Base-by-base conservation (phyloP, 2,329 filamentous ascomycete genomes). In the Cylindrodendrum hubeiense region DNA sequence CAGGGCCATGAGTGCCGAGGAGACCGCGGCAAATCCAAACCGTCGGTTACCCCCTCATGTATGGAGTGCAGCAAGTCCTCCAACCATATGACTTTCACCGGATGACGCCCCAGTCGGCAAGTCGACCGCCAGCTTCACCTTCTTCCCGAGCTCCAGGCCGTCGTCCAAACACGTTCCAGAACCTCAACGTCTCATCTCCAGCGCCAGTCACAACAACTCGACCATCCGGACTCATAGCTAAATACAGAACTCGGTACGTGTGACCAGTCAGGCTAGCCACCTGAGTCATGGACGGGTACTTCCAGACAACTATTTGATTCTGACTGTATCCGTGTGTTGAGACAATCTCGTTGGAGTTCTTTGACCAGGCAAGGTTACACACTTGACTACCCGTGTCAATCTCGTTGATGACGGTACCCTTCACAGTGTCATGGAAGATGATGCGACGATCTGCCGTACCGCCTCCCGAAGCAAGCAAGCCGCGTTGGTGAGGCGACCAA, bases 301-400 rank as follows among this genome's bases (percentile, higher is more conserved):
- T 99, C 96, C 96, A 99, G 60, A 99, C 94, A 39, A 98, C 95
- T 74, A 99, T 98, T 79, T 98, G 96, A 78, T 99, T 98, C 77
- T 99, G 96, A 72, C 92, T 95, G 82, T 98, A 99, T 7, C 96
- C 96, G 77, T 99, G 96, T 1, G 96, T 99, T 54, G 92, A 95
- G 59, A 99, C 95, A 63, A 99, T 94, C 80, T 99, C 96, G 78
- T 98, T 97, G 8, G 94, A 97, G 79, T 98, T 97, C 77, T 97
- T 97, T 19, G 92, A 96, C 95, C 97, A 99, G 4, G 95, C 93
- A 46, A 99, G 85, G 76, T 99, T 99, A 82, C 96, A 99, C n/a
- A 99, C 96, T 79, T 99, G 96, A 75, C 94, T 97, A 53, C 96
- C 96, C 0, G 96, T 99, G 77, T 99, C 96, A 67, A 98, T 90